Evolutionary conservation across 306 rosid genomes (phyloP), one percentile per base, ranked within the genome.

Genomic region (Quercus agrifolia): DNA sequence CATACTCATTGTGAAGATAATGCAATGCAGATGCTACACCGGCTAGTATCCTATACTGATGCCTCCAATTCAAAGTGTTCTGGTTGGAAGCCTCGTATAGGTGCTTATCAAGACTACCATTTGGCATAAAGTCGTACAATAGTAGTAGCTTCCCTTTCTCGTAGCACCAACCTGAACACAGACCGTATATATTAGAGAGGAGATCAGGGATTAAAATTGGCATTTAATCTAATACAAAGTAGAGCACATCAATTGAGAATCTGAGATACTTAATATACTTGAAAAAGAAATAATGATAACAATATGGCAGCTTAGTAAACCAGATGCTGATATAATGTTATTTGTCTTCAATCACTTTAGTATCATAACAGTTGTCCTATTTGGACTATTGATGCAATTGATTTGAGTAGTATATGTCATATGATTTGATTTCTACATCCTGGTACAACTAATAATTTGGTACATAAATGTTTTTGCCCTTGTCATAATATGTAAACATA

Each of bases 81-180:
- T 33, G 54, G 49, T 41, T 55, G 18, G 77, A 70, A 19, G 74
- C 70, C 31, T 72, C 73, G 19, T 88, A 83, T 1, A 86, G 56
- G 85, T 88, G 88, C 56, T 77, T 83, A 38, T 86, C 89, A 3
- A 88, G 78, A 41, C 89, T 88, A 20, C 88, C 88, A 63, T 88
- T 88, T 44, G 83, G 86, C 91, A 86, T 86, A 70, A 78, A 85
- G 58, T 88, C 88, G n/a, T 86, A 88, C 33, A 88, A 83, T n/a
- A 88, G 64, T 56, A 88, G 85, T 30, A 86, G 91, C 88, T 81
- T 83, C 68, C 86, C 76, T 71, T 83, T 81, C 78, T 88, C 88
- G 25, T 86, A 81, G 85, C 91, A 83, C 91, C 91, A 88, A 23
- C 91, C 88, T 86, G 79, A 62, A 71, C 58, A 11, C 2, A 14